These are phyloP conservation scores for Exidia glandulosa DNA, from an alignment of 768 basidiomycete species.

Conservation along the genomic window DNA sequence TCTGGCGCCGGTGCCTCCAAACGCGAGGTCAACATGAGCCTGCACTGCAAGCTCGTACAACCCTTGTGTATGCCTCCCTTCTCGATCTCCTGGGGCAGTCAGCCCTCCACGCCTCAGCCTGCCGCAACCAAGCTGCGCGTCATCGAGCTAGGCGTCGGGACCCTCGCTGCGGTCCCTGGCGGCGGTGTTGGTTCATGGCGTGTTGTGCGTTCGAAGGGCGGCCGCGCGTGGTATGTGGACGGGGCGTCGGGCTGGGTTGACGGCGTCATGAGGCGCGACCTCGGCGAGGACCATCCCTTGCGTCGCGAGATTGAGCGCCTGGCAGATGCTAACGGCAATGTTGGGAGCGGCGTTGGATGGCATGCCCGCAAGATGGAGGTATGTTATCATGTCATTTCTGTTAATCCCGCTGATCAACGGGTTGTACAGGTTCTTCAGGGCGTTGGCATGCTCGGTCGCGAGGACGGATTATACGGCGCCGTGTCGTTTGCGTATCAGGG, in stretches of 20 bases:
- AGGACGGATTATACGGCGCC: conserved; percentile 89
- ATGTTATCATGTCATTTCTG: conserved; percentile 17
- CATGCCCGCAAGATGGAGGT: conserved; percentile 97
- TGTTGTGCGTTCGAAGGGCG: conserved; percentile 84
- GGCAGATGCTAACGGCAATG: conserved; percentile 74
- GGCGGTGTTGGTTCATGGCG: conserved; percentile 79
- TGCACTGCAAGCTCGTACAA: conserved; percentile 69
- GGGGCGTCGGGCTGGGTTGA: conserved; percentile 70
- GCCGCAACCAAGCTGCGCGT: conserved; percentile 67
- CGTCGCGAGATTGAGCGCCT: conserved; percentile 60
- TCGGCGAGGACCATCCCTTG: conserved; percentile 52
- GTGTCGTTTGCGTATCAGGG: conserved; percentile 93
- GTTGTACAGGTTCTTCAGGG: conserved; percentile 64
- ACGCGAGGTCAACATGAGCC: conserved; percentile 19
- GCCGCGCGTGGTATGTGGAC: conserved; percentile 92
- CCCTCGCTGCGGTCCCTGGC: conserved; percentile 56
- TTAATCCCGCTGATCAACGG: background rate
- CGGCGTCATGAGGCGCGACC: conserved; percentile 39
- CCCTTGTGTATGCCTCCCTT: conserved; percentile 75
- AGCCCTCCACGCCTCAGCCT: conserved; percentile 17
- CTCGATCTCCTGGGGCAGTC: conserved; percentile 35
- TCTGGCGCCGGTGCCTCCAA: conserved; percentile 38
- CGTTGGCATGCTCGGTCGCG: conserved; percentile 80
- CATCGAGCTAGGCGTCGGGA: conserved; percentile 66
- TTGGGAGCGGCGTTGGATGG: conserved; percentile 90